Conservation (phyloP, 208 protist genomes). For the Angomonas ambiguus region DNA sequence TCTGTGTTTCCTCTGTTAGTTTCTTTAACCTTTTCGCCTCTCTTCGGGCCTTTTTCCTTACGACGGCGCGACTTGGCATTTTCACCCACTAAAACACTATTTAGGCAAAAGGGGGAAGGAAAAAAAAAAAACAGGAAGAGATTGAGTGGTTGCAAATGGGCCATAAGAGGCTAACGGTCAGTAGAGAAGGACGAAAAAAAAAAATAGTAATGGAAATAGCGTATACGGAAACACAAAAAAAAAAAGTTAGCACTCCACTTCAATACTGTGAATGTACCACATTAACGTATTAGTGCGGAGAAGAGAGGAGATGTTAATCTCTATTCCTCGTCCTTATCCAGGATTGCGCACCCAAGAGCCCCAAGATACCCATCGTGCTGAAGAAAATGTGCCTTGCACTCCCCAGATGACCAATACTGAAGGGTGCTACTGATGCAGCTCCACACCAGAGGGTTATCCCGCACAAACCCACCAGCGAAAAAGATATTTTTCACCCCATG, state of each 20-base stretch:
- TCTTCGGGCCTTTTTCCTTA: slow-evolving; percentile 75
- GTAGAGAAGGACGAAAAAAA: slow-evolving; percentile 3
- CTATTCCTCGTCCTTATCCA: not conserved
- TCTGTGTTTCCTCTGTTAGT: not conserved
- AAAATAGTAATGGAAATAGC: not conserved
- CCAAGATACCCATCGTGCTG: slow-evolving; percentile 96
- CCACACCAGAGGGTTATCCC: slow-evolving; percentile 90
- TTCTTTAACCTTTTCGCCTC: slow-evolving; percentile 59
- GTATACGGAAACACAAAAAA: slow-evolving; percentile 6
- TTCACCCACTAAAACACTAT: not conserved
- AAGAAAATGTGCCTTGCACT: slow-evolving; percentile 91
- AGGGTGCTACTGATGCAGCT: slow-evolving; percentile 87
- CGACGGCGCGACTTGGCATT: slow-evolving; percentile 80
- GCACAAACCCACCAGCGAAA: slow-evolving; percentile 94
- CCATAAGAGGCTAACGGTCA: not conserved
- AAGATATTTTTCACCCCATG: slow-evolving; percentile 92
- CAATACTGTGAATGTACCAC: slow-evolving; percentile 1
- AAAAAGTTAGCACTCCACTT: not conserved
- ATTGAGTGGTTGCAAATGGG: not conserved
- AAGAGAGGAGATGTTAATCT: not conserved
- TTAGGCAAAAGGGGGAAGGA: not conserved
- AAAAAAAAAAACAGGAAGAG: slow-evolving; percentile 5
- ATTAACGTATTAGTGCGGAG: not conserved
- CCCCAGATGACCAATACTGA: slow-evolving; percentile 93
- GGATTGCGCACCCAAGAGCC: slow-evolving; percentile 80